Conservation (phyloP, 179 eudicot species). For the Sideroxylon spinosum region DNA sequence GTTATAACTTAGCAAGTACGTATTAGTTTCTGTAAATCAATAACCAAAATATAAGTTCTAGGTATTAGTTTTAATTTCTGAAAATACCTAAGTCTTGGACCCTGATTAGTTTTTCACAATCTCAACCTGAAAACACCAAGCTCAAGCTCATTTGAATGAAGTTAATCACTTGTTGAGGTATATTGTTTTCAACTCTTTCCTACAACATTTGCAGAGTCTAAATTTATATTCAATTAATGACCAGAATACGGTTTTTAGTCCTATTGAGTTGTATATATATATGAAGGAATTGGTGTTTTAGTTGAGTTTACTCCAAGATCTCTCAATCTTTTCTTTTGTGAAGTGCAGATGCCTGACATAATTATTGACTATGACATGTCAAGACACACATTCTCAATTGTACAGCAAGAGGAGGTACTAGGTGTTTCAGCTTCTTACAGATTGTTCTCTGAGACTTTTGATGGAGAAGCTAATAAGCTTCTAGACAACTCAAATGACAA, state of each 20-base stretch:
- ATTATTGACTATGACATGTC: constrained; percentile 82
- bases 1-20: not conserved
- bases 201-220: not conserved
- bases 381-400: constrained; percentile 41
- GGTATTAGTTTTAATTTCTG: not conserved
- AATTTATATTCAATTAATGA: not conserved
- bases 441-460: constrained; percentile 17
- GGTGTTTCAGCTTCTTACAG: constrained; percentile 27
- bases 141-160: not conserved
- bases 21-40: too few relatives aligned
- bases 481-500: constrained; percentile 18
- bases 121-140: not conserved
- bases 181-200: not conserved
- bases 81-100: not conserved
- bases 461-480: constrained; percentile 18
- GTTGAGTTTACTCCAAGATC: not conserved
- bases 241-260: not conserved
- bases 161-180: not conserved
- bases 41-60: not conserved
- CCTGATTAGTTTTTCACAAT: not conserved
- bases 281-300: not conserved
- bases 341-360: constrained; percentile 80
- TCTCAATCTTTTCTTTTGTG: constrained; percentile 15
- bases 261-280: not conserved
- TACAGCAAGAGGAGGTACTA: constrained; percentile 78